Conservation (phyloP, 495 filamentous ascomycete genomes). For the Penicillium coffeae region DNA sequence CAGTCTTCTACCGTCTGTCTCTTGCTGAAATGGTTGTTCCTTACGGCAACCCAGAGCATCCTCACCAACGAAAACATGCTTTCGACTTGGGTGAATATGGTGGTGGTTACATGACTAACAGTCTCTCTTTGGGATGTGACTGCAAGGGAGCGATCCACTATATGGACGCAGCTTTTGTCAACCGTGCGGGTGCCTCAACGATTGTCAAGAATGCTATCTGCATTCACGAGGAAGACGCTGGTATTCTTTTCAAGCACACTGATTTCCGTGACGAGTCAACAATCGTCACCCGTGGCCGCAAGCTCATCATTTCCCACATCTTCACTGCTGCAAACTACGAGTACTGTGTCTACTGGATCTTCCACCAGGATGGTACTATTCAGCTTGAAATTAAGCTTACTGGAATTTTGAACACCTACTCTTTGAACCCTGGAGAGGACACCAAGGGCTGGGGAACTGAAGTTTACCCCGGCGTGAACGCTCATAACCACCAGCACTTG, state of each 20-base stretch:
- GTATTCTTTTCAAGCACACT: conserved; percentile 79
- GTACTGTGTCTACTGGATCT: conserved; percentile 54
- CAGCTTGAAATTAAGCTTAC: conserved; percentile 48
- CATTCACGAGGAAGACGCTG: conserved; percentile 71
- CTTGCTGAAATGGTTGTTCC: conserved; percentile 78
- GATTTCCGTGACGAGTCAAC: conserved; percentile 71
- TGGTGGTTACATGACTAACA: conserved; percentile 70
- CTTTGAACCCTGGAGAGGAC: conserved; percentile 79
- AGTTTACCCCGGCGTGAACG: conserved; percentile 82
- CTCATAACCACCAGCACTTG: conserved; percentile 87
- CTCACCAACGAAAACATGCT: conserved; percentile 72
- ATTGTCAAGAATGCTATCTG: conserved; percentile 71
- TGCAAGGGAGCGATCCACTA: conserved; percentile 77
- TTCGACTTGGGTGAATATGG: conserved; percentile 79
- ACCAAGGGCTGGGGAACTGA: conserved; percentile 88
- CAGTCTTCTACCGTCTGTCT: conserved; percentile 65
- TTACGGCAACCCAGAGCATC: conserved; percentile 67
- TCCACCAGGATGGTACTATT: conserved; percentile 49
- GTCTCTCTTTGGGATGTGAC: conserved; percentile 65
- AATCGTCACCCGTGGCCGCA: conserved; percentile 62
- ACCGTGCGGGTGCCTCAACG: conserved; percentile 54
- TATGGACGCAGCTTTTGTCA: conserved; percentile 54
- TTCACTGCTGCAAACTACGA: conserved; percentile 64
- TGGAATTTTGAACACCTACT: conserved; percentile 59
- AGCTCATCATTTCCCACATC: conserved; percentile 65